These are phyloP conservation scores for Amanita rimosa DNA, from an alignment of 768 basidiomycete genomes.

Conservation along the genomic window DNA sequence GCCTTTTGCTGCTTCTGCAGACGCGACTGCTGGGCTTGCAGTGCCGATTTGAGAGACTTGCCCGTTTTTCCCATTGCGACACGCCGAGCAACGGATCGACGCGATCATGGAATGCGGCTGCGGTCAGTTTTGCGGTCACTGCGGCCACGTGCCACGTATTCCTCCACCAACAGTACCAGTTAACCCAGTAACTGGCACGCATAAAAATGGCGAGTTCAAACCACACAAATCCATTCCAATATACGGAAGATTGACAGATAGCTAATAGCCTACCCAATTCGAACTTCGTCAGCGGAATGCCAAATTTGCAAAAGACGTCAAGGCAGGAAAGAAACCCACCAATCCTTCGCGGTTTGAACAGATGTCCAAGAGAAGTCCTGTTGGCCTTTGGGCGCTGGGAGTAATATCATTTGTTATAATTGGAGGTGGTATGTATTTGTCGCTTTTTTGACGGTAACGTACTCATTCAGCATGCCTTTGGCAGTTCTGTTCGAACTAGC, in stretches of 20 bases:
- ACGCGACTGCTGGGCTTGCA: constrained; percentile 60
- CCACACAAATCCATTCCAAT: neutral
- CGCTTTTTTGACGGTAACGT: neutral
- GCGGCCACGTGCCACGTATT: constrained; percentile 8
- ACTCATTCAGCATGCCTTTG: neutral
- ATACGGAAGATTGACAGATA: neutral
- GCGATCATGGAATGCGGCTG: no score
- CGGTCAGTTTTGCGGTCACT: no score
- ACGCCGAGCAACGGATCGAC: neutral
- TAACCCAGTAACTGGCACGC: no score
- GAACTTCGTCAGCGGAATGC: constrained; percentile 73
- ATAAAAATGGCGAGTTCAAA: constrained; percentile 17
- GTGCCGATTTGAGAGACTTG: constrained; percentile 54
- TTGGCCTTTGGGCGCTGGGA: constrained; percentile 68
- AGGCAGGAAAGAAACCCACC: constrained; percentile 65
- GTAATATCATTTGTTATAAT: constrained; percentile 66
- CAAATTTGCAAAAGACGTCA: constrained; percentile 67
- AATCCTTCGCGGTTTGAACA: constrained; percentile 64
- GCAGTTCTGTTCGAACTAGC: constrained; percentile 58
- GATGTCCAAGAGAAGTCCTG: constrained; percentile 59
- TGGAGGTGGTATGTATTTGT: constrained; percentile 55
- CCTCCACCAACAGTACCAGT: constrained; percentile 6
- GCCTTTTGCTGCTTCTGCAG: constrained; percentile 49
- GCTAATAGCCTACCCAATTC: constrained; percentile 61
- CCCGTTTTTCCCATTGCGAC: constrained; percentile 13